Evolutionary conservation across 495 filamentous ascomycete genomes (phyloP).

Genomic region (Choiromyces venosus): DNA sequence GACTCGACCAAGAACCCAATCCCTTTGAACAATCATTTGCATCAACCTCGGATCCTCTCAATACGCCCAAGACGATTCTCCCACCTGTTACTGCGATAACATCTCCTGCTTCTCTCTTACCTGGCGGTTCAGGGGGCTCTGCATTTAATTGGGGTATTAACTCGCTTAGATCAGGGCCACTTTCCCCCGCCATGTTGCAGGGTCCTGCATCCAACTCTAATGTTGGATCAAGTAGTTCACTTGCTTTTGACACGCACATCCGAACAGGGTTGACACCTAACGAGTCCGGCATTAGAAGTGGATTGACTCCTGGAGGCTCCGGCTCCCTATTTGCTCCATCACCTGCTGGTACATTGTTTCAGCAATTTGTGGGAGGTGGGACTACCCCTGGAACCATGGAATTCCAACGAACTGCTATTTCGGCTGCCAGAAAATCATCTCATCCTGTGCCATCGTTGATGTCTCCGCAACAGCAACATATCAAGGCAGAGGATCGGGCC

Average conservation of each 20-base stretch:
- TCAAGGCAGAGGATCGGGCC: constrained; percentile 49
- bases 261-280: constrained; percentile 87
- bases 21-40: constrained; percentile 93
- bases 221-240: constrained; percentile 52
- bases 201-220: constrained; percentile 69
- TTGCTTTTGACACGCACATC: constrained; percentile 66
- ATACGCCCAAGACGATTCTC: constrained; percentile 81
- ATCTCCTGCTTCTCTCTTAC: constrained; percentile 74
- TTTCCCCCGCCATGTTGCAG: constrained; percentile 96
- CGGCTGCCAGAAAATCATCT: constrained; percentile 54
- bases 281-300: constrained; percentile 88
- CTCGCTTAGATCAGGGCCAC: constrained; percentile 80
- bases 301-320: constrained; percentile 88
- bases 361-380: constrained; percentile 69
- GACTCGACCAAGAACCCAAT: constrained; percentile 65
- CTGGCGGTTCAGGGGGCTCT: constrained; percentile 59
- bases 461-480: constrained; percentile 48
- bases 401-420: constrained; percentile 89
- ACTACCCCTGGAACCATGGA: constrained; percentile 86
- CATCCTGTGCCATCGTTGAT: constrained; percentile 51
- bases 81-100: constrained; percentile 87
- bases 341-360: constrained; percentile 75
- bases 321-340: constrained; percentile 96
- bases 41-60: constrained; percentile 62
- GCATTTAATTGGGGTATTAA: constrained; percentile 71